Evolutionary conservation across 352 stramenopile genomes (phyloP).

Genomic region (Aphanomyces euteiches): DNA sequence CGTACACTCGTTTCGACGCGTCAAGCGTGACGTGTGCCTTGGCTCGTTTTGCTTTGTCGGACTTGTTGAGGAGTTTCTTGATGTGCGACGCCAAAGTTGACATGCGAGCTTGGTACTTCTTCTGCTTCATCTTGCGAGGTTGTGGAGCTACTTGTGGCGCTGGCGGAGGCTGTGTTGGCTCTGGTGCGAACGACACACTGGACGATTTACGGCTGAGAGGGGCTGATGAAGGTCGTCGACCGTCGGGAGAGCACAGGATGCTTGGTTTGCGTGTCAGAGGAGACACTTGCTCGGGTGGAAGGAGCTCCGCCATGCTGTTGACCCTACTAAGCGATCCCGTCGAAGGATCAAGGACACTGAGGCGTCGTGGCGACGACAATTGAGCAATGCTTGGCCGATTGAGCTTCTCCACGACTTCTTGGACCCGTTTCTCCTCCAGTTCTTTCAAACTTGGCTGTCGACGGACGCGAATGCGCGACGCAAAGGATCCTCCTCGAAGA

Average conservation of each 20-base stretch:
- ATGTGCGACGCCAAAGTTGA: conserved; percentile 22
- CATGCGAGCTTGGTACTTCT: conserved; percentile 2
- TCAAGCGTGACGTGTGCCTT: conserved; percentile 3
- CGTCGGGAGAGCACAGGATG: background rate
- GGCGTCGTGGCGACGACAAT: conserved; percentile 1
- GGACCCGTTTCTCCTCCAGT: background rate
- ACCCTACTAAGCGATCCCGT: conserved; percentile 11
- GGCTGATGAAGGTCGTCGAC: background rate
- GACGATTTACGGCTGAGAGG: background rate
- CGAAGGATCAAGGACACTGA: conserved; percentile 7
- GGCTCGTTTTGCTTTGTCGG: background rate
- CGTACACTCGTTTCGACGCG: conserved; percentile 17
- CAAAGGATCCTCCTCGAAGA: conserved; percentile 15
- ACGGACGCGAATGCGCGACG: conserved; percentile 9
- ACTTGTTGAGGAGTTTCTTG: background rate
- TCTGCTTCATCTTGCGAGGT: conserved; percentile 9
- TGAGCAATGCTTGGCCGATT: conserved; percentile 17
- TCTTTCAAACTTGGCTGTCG: background rate
- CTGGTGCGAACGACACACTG: background rate
- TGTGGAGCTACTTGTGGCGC: background rate
- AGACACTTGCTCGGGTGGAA: background rate
- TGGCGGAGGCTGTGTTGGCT: background rate
- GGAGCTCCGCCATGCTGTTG: conserved; percentile 4
- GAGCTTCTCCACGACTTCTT: conserved; percentile 13
- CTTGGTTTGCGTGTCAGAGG: background rate